Evolutionary conservation across 2,329 filamentous ascomycete genomes (phyloP).

Genomic region (Thelonectria discophora): DNA sequence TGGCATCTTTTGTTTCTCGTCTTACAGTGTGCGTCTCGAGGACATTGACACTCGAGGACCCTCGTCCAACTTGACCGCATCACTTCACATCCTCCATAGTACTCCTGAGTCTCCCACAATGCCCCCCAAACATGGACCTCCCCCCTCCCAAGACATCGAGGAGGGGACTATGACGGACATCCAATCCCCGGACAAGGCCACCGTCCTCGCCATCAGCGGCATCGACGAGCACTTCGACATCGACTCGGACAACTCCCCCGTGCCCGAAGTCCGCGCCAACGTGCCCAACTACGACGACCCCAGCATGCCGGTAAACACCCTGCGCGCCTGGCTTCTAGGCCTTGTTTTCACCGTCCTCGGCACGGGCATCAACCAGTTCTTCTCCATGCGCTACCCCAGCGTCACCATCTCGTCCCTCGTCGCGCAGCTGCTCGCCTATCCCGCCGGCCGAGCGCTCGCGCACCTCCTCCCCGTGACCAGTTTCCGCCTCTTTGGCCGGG

Average conservation of each 20-base stretch:
- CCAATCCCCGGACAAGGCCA: constrained; percentile 27
- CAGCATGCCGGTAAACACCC: constrained; percentile 42
- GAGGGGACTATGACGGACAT: constrained; percentile 16
- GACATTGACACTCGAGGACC: neutral
- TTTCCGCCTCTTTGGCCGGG: constrained; percentile 34
- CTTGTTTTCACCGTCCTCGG: constrained; percentile 57
- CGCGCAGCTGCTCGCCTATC: constrained; percentile 55
- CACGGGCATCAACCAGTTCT: constrained; percentile 58
- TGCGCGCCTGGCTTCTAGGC: constrained; percentile 56
- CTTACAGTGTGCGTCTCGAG: too few species aligned
- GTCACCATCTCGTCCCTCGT: constrained; percentile 57
- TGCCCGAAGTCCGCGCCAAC: constrained; percentile 18
- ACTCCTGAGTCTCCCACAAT: neutral
- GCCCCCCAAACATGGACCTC: constrained; percentile 5
- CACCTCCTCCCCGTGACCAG: constrained; percentile 49
- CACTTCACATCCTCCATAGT: neutral
- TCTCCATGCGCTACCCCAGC: constrained; percentile 55
- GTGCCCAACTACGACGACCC: constrained; percentile 22
- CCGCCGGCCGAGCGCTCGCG: constrained; percentile 51
- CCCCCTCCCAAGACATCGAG: constrained; percentile 3
- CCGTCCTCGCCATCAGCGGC: constrained; percentile 19
- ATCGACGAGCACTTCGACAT: constrained; percentile 27
- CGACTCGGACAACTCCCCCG: constrained; percentile 26
- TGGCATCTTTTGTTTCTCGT: neutral
- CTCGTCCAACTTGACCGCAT: too few species aligned